Conservation (phyloP, 768 basidiomycete species). For the Leccinum fibrillosum region DNA sequence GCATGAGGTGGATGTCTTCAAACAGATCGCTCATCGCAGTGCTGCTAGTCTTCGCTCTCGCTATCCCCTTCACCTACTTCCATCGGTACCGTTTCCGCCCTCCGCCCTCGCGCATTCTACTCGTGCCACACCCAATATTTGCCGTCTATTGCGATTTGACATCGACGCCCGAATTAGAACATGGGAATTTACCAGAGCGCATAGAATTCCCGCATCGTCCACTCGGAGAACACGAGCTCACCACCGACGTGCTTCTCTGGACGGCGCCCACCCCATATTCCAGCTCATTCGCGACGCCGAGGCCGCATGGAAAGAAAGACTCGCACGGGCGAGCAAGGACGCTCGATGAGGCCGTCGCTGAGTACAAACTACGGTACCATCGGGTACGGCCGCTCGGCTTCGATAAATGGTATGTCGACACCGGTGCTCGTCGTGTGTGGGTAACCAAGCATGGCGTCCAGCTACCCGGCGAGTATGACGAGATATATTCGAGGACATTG, state of each 20-base stretch:
- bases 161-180: neutral
- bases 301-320: slow-evolving; percentile 35
- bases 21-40: too few species aligned
- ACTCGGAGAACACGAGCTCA: slow-evolving; percentile 19
- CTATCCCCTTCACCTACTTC: too few species aligned
- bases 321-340: slow-evolving; percentile 33
- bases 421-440: neutral
- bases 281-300: slow-evolving; percentile 38
- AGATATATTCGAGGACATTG: slow-evolving; percentile 36
- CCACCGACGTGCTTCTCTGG: slow-evolving; percentile 28
- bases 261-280: slow-evolving; percentile 41
- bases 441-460: slow-evolving; percentile 36
- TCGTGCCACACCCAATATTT: neutral
- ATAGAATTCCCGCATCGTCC: neutral
- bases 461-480: slow-evolving; percentile 47
- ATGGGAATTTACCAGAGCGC: neutral
- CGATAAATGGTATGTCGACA: slow-evolving; percentile 31
- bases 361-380: slow-evolving; percentile 36
- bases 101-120: neutral
- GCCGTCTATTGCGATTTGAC: neutral
- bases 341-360: slow-evolving; percentile 35
- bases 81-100: too few species aligned
- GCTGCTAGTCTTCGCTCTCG: too few species aligned
- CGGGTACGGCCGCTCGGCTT: slow-evolving; percentile 40
- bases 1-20: too few species aligned